Conservation (phyloP, 345 rosid genomes). For the Punica granatum region DNA sequence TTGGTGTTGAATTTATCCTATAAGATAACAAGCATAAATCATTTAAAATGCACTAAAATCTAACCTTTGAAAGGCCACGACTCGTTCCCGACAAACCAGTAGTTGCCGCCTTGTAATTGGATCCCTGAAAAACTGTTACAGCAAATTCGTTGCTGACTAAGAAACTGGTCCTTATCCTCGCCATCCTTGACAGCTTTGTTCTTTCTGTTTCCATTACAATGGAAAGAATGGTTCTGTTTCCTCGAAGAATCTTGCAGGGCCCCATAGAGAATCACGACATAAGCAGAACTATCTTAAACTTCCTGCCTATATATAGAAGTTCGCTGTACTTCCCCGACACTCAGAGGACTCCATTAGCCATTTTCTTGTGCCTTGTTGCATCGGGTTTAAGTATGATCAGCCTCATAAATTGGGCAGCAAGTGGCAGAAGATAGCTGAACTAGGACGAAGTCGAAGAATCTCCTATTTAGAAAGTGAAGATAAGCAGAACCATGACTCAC, state of each 20-base stretch:
- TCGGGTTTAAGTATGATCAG: not conserved
- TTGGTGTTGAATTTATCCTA: no score
- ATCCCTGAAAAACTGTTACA: no score
- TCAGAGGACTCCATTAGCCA: not conserved
- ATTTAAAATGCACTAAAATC: no score
- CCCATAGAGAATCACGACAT: not conserved
- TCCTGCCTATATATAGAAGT: not conserved
- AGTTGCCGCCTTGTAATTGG: no score
- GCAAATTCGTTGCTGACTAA: no score
- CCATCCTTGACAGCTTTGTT: no score
- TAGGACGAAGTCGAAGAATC: conserved; percentile 12
- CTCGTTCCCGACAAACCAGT: no score
- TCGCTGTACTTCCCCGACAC: not conserved
- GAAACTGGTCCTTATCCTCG: no score
- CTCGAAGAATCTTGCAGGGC: not conserved
- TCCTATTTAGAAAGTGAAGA: not conserved
- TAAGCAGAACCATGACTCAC: not conserved
- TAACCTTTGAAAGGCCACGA: no score
- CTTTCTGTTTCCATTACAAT: no score
- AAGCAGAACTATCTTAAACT: not conserved
- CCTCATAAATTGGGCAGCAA: conserved; percentile 23
- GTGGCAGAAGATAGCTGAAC: conserved; percentile 16
- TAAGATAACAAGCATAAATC: no score
- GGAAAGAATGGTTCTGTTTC: no score
- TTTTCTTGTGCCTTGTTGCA: not conserved